phyloP scores from a whole-genome alignment of 352 stramenopile genomes.

The Pseudoperonospora humuli region DNA sequence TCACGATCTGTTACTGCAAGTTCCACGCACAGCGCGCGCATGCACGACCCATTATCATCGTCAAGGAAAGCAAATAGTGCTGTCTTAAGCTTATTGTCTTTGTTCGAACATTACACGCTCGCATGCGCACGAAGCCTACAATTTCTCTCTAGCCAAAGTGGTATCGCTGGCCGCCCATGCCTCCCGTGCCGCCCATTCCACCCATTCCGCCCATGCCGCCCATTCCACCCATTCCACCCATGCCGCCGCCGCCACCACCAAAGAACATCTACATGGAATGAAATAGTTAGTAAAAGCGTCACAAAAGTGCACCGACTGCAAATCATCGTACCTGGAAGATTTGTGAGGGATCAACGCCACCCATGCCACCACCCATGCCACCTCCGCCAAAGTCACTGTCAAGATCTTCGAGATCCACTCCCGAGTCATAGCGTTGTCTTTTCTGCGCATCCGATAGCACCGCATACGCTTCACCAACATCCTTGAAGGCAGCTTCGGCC shows the following conservation, averaged over 20 bases:
- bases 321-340: constrained; percentile 66
- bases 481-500: constrained; percentile 92
- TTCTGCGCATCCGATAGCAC: constrained; percentile 92
- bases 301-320: not conserved
- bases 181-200: constrained; percentile 31
- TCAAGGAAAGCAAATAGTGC: constrained; percentile 14
- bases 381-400: constrained; percentile 77
- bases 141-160: constrained; percentile 61
- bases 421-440: constrained; percentile 91
- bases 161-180: constrained; percentile 60
- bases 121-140: constrained; percentile 9
- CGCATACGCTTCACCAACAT: constrained; percentile 94
- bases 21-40: constrained; percentile 12
- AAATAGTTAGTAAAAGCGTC: constrained; percentile 1
- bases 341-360: constrained; percentile 72
- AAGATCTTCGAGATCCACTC: constrained; percentile 91
- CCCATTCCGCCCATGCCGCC: constrained; percentile 28
- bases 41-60: constrained; percentile 29
- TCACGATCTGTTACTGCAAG: constrained; percentile 5
- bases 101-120: constrained; percentile 21
- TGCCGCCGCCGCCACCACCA: constrained; percentile 41
- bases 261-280: constrained; percentile 69
- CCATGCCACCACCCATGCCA: constrained; percentile 77
- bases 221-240: constrained; percentile 37
- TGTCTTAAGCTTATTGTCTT: constrained; percentile 19